Evolutionary conservation across 2,329 filamentous ascomycete genomes (phyloP).

Genomic region (Camptophora hylomeconis): DNA sequence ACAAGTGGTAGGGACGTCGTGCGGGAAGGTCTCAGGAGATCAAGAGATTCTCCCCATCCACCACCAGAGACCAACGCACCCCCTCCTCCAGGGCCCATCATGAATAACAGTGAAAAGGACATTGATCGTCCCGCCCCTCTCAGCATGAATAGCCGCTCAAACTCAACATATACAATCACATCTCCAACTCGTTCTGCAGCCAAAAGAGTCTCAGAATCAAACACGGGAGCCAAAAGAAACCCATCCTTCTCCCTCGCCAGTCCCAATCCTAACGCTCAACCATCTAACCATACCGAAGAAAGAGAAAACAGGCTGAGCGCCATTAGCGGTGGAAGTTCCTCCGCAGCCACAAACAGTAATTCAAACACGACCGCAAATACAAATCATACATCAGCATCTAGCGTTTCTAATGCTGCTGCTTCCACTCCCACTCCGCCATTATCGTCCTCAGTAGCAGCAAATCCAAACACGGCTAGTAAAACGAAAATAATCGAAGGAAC

Average conservation of each 20-base stretch:
- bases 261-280: no score
- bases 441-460: constrained; percentile 6
- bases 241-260: no score
- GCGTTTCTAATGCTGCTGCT: no score
- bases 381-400: constrained; percentile 41
- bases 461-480: constrained; percentile 7
- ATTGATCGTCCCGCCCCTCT: no score
- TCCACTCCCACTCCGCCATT: constrained; percentile 22
- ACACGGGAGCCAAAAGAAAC: constrained; percentile 2
- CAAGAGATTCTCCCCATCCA: constrained; percentile 4
- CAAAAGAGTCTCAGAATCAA: neutral
- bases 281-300: no score
- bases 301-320: constrained; percentile 28
- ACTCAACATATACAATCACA: no score
- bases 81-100: constrained; percentile 4
- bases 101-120: constrained; percentile 2
- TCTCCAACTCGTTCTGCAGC: no score
- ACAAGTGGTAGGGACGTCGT: constrained; percentile 10
- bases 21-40: constrained; percentile 5
- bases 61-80: constrained; percentile 7
- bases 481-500: constrained; percentile 27
- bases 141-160: no score
- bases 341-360: neutral
- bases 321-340: constrained; percentile 25
- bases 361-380: constrained; percentile 2